A percentile compares a stretch with the other conserved stretches of the same genome.
These are phyloP conservation scores for Laguncularia racemosa DNA, from an alignment of 345 rosid genomes.

Conservation along the genomic window DNA sequence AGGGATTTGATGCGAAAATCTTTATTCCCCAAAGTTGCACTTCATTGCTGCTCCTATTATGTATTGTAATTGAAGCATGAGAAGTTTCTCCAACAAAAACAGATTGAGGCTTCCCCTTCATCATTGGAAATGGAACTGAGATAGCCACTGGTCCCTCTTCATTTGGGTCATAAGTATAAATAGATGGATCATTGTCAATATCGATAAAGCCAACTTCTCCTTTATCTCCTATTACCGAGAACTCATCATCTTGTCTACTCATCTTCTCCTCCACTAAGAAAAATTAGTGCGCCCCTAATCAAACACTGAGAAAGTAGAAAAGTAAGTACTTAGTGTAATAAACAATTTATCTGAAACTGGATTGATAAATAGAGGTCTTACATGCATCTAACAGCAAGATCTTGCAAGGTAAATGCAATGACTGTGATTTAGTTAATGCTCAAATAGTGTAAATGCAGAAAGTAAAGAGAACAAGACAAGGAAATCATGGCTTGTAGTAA, in stretches of 20 bases:
- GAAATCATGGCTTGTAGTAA: no score
- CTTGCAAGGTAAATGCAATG: no score
- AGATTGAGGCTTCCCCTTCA: slow-evolving; percentile 37
- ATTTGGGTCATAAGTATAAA: slow-evolving; percentile 22
- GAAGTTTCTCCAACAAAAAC: slow-evolving; percentile 33
- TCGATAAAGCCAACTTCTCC: slow-evolving; percentile 47
- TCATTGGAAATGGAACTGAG: slow-evolving; percentile 40
- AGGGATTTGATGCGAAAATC: slow-evolving; percentile 37
- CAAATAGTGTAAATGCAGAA: no score
- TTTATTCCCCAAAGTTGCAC: slow-evolving; percentile 43
- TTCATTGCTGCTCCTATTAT: slow-evolving; percentile 27
- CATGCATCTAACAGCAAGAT: no score
- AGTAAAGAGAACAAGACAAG: no score
- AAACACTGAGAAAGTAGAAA: no score
- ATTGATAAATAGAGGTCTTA: no score
- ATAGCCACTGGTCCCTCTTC: slow-evolving; percentile 35
- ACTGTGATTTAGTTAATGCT: no score
- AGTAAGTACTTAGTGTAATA: no score
- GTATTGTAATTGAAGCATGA: slow-evolving; percentile 24
- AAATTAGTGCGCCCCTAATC: no score
- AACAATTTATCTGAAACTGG: no score
- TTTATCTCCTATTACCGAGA: slow-evolving; percentile 37
- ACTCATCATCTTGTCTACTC: slow-evolving; percentile 25
- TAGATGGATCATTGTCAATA: slow-evolving; percentile 32
- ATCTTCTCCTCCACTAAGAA: not conserved